Conservation (phyloP, 768 basidiomycete genomes). For the Podaxis rugospora region DNA sequence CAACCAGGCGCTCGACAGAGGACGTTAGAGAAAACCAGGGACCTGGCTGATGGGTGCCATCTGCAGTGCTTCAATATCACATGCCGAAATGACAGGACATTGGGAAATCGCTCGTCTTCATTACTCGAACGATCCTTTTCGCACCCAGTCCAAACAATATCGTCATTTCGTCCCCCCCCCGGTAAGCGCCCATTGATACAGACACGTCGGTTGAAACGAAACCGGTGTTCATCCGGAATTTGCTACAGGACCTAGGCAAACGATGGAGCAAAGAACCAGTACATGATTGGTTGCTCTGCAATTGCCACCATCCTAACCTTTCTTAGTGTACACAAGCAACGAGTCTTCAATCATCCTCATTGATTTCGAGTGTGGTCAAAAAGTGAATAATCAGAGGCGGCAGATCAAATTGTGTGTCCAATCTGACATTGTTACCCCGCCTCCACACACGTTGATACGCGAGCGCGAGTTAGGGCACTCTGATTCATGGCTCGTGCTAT, state of each 20-base stretch:
- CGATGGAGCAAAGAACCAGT: background rate
- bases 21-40: background rate
- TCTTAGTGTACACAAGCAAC: background rate
- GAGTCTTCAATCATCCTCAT: slow-evolving; percentile 3
- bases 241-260: background rate
- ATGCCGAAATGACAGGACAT: no score
- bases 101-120: background rate
- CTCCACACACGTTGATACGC: background rate
- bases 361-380: slow-evolving; percentile 6
- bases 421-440: background rate
- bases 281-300: background rate
- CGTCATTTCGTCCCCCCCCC: background rate
- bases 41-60: background rate
- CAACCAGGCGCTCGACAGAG: background rate
- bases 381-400: background rate
- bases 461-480: slow-evolving; percentile 7
- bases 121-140: background rate
- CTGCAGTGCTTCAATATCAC: background rate
- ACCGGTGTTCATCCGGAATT: background rate
- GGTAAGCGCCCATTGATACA: background rate
- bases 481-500: slow-evolving; percentile 11
- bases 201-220: background rate
- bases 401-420: slow-evolving; percentile 2
- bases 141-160: background rate
- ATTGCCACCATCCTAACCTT: background rate